Conservation (phyloP, 352 stramenopile genomes). For the Phytophthora melonis region DNA sequence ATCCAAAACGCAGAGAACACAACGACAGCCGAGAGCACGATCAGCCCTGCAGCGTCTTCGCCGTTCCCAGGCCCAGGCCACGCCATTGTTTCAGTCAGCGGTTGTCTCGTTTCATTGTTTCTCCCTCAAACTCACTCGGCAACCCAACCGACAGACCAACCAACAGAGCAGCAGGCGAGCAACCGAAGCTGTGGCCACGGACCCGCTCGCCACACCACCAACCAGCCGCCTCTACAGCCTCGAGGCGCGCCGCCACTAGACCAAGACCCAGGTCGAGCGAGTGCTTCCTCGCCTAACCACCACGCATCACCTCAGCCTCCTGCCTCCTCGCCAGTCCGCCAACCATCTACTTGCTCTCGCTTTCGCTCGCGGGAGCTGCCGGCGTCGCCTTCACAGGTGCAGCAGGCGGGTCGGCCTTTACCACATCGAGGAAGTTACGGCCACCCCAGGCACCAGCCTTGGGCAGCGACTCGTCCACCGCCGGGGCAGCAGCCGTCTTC, state of each 20-base stretch:
- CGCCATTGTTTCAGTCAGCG: conserved; percentile 31
- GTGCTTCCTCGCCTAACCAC: conserved; percentile 36
- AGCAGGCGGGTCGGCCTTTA: conserved; percentile 75
- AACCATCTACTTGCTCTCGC: conserved; percentile 56
- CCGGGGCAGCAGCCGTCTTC: conserved; percentile 32
- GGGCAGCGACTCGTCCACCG: conserved; percentile 56
- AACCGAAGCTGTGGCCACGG: conserved; percentile 14
- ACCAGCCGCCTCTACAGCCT: conserved; percentile 16
- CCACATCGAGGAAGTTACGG: conserved; percentile 86
- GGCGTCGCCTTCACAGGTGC: conserved; percentile 46
- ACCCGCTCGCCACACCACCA: conserved; percentile 9
- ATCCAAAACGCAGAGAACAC: conserved; percentile 55
- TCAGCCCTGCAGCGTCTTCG: conserved; percentile 26
- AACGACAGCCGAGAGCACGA: conserved; percentile 35
- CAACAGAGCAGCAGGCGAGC: conserved; percentile 22
- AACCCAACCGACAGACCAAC: conserved; percentile 39
- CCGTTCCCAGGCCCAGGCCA: conserved; percentile 28
- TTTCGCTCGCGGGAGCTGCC: conserved; percentile 45
- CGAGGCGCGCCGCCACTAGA: conserved; percentile 15
- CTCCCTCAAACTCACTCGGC: conserved; percentile 37
- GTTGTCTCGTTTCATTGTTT: conserved; percentile 44
- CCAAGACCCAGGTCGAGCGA: conserved; percentile 27
- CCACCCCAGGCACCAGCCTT: conserved; percentile 82
- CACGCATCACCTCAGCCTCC: conserved; percentile 28
- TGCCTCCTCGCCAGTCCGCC: conserved; percentile 26